These are phyloP conservation scores for Rubroboletus pulcherrimus DNA, from an alignment of 768 basidiomycete genomes.

Conservation along the genomic window DNA sequence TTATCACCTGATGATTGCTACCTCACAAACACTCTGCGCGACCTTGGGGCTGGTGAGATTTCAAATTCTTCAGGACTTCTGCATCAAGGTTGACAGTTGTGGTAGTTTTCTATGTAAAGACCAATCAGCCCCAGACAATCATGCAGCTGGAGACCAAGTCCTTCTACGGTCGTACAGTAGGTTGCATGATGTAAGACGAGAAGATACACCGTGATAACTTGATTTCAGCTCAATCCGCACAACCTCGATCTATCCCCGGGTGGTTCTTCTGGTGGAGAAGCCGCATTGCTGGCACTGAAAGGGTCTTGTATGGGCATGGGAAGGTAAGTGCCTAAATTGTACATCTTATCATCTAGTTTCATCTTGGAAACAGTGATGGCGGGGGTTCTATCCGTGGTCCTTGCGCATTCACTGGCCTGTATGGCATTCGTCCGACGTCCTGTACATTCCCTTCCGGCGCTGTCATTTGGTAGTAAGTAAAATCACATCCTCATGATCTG, in stretches of 20 bases:
- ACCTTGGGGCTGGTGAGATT: slow-evolving; percentile 40
- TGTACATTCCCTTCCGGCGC: slow-evolving; percentile 26
- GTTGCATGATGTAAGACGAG: background rate
- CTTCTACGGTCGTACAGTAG: slow-evolving; percentile 32
- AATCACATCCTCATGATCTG: background rate
- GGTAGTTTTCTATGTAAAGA: slow-evolving; percentile 42
- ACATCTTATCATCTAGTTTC: background rate
- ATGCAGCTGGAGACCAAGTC: slow-evolving; percentile 38
- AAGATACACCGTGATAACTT: background rate
- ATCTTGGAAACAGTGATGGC: slow-evolving; percentile 18
- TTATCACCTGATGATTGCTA: slow-evolving; percentile 23
- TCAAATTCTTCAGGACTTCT: background rate
- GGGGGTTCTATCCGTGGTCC: slow-evolving; percentile 42
- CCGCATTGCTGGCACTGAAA: slow-evolving; percentile 43
- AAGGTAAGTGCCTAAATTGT: slow-evolving; percentile 24
- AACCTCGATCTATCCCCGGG: slow-evolving; percentile 43
- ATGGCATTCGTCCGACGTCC: slow-evolving; percentile 39
- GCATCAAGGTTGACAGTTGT: slow-evolving; percentile 6
- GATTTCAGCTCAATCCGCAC: slow-evolving; percentile 40
- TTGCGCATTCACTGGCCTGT: slow-evolving; percentile 35
- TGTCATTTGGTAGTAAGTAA: slow-evolving; percentile 19
- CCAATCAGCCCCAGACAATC: slow-evolving; percentile 41
- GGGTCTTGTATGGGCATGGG: slow-evolving; percentile 46
- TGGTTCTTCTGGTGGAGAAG: slow-evolving; percentile 54
- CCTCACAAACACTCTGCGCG: slow-evolving; percentile 35